Percentiles rank a stretch among this genome's conserved stretches.
Evolutionary conservation across 2,329 filamentous ascomycete genomes (phyloP).

Genomic region (Aspergillus fumigatus): DNA sequence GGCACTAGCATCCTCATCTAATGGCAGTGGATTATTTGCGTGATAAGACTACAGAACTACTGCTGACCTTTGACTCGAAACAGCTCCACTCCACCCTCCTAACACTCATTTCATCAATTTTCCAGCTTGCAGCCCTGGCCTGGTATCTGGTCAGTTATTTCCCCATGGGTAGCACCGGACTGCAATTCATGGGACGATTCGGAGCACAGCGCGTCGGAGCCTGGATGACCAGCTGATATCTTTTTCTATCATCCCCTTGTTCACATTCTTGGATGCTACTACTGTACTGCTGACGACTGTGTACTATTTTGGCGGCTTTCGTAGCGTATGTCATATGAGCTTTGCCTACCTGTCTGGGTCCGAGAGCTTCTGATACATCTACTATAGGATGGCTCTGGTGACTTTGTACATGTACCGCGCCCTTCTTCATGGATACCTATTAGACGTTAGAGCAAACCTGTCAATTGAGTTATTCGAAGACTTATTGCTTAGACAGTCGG

Average conservation of each 20-base stretch:
- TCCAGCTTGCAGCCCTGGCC: constrained; percentile 75
- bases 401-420: neutral
- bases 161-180: constrained; percentile 86
- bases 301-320: neutral
- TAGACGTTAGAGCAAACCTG: neutral
- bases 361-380: neutral
- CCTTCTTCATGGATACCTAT: neutral
- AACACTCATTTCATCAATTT: constrained; percentile 75
- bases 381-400: neutral
- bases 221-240: constrained; percentile 71
- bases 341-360: neutral
- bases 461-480: neutral
- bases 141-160: constrained; percentile 99
- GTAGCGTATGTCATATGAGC: neutral
- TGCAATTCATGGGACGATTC: constrained; percentile 81
- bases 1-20: neutral
- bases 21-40: neutral
- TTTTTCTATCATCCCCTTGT: neutral
- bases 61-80: constrained; percentile 20
- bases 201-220: constrained; percentile 77
- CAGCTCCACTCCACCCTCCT: constrained; percentile 80
- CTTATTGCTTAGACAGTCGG: neutral
- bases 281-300: neutral
- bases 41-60: neutral
- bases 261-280: neutral